Evolutionary conservation across 768 basidiomycete genomes (phyloP), one percentile per base, ranked within the genome.

Genomic region (Mycena rebaudengoi): DNA sequence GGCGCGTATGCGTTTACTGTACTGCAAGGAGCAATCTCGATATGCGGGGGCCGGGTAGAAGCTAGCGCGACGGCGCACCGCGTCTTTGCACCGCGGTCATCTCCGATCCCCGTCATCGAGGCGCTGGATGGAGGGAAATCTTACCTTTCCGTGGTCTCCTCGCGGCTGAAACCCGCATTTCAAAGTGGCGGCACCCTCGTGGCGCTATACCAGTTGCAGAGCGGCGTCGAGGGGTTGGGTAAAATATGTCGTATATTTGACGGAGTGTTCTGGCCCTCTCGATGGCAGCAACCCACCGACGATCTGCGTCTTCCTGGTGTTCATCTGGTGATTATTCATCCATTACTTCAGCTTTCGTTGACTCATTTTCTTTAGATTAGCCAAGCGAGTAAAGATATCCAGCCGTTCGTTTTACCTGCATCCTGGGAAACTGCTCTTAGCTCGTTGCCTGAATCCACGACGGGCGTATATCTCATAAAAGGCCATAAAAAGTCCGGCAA

Each of bases 401-500:
- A 78, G 46, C 73, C 77, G 1, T 81, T 81, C 52, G 66, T 72
- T 6, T 54, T 83, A 1, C 78, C 80, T 14, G 63, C 74, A 11
- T 77, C 81, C 5, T 83, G 83, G 82, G 68, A 71, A 20, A 64
- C 67, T 28, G 76, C 78, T n/a, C 70, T 86, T 4, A 66, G 75
- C 18, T 67, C 71, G 5, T 52, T 62, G 11, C 59, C 61, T 39
- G 54, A 69, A 16, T 58, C 57, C 10, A 55, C 60, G 76, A 79
- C 54, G 44, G 59, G 75, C 0, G 77, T 90, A 0, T 89, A 82
- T 63, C 71, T 98, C 2, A 83, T 99, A 21, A 94, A 90, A 71
- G 97, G 97, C 1, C 86, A 92, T 1, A 96, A 94, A 75, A 89
- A 92, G 50, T 84, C 87, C 8, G 96, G 97, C 0, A 99, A 99